Evolutionary conservation across 1,139 yeast genomes (phyloP).

Genomic region (Martiniozyma asiatica): DNA sequence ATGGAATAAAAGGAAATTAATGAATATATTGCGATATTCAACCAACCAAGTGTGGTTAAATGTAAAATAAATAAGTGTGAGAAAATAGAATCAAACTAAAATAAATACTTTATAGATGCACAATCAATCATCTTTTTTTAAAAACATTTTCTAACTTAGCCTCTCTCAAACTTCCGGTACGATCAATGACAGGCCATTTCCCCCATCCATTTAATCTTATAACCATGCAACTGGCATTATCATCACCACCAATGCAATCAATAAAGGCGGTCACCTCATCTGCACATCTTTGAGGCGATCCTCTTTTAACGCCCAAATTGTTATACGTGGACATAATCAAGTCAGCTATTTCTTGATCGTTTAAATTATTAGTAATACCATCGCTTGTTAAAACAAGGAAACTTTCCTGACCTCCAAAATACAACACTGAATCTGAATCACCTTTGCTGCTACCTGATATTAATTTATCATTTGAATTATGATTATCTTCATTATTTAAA

Average conservation of each 20-base stretch:
- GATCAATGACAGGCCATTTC: constrained; percentile 70
- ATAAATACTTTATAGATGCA: too few relatives aligned
- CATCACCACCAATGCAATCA: constrained; percentile 84
- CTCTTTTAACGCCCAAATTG: constrained; percentile 51
- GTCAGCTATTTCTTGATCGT: constrained; percentile 90
- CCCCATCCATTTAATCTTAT: constrained; percentile 87
- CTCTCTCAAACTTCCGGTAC: constrained; percentile 75
- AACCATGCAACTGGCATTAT: constrained; percentile 84
- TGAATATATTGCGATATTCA: too few relatives aligned
- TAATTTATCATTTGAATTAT: constrained; percentile 28
- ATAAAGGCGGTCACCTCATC: constrained; percentile 75
- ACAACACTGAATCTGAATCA: too few relatives aligned
- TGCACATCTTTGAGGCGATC: constrained; percentile 80
- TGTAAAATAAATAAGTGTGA: too few relatives aligned
- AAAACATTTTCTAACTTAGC: too few relatives aligned
- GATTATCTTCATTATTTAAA: constrained; percentile 15
- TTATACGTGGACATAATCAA: constrained; percentile 63
- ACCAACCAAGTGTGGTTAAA: too few relatives aligned
- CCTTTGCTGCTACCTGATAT: too few relatives aligned
- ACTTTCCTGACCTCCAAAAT: constrained; percentile 68
- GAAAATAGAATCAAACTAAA: too few relatives aligned
- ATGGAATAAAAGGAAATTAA: too few relatives aligned
- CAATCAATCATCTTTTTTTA: too few relatives aligned
- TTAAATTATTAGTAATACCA: constrained; percentile 69
- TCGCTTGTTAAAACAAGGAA: constrained; percentile 71